phyloP scores from a whole-genome alignment of 129 eudicot species.

The Pseudognaphalium luteoalbum region DNA sequence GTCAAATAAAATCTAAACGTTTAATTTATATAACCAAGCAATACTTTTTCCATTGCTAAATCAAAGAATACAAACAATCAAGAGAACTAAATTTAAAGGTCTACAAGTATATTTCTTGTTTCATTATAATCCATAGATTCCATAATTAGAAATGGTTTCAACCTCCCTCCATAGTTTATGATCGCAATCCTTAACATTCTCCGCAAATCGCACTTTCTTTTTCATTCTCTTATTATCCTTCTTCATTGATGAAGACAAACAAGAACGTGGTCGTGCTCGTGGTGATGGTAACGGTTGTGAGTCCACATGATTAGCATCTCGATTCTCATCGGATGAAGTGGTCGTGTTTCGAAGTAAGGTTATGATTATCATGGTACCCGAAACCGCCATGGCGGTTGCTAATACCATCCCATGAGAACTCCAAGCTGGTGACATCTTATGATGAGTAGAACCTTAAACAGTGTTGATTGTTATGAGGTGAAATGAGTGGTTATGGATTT shows the following conservation, averaged over 20 bases:
- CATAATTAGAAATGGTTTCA: slow-evolving; percentile 3
- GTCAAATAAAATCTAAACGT: too few species aligned
- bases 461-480: slow-evolving; percentile 6
- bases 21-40: neutral
- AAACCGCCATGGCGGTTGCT: slow-evolving; percentile 64
- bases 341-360: slow-evolving; percentile 42
- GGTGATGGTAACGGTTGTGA: slow-evolving; percentile 2
- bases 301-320: neutral
- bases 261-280: slow-evolving; percentile 36
- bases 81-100: slow-evolving; percentile 5
- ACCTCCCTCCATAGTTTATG: slow-evolving; percentile 22
- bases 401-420: slow-evolving; percentile 44
- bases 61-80: slow-evolving; percentile 1
- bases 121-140: neutral
- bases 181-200: slow-evolving; percentile 42
- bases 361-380: slow-evolving; percentile 47
- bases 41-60: neutral
- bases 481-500: slow-evolving; percentile 11
- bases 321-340: slow-evolving; percentile 16
- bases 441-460: neutral
- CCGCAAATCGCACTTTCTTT: slow-evolving; percentile 59
- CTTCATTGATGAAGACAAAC: slow-evolving; percentile 51
- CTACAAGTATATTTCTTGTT: slow-evolving; percentile 9
- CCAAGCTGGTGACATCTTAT: slow-evolving; percentile 40
- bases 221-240: slow-evolving; percentile 36